These are phyloP conservation scores for Eragrostis tef DNA, from an alignment of 202 grass and related monocot species.

Conservation along the genomic window DNA sequence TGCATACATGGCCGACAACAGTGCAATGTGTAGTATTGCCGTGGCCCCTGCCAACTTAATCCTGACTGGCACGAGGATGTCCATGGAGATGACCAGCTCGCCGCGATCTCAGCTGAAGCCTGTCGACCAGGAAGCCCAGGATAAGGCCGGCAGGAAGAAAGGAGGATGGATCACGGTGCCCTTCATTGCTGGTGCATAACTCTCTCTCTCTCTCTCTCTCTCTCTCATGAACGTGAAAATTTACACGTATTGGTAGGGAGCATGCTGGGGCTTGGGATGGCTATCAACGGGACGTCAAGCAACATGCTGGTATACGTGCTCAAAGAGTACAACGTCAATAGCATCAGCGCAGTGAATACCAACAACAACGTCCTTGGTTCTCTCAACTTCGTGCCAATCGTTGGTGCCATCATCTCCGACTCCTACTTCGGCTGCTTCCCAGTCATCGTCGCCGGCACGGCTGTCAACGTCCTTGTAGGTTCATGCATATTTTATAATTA, in stretches of 20 bases:
- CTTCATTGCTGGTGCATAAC: conserved; percentile 53
- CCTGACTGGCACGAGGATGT: too few relatives aligned
- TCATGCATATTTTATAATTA: too few relatives aligned
- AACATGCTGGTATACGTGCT: conserved; percentile 64
- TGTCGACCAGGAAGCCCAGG: not conserved
- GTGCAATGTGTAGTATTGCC: too few relatives aligned
- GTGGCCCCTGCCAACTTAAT: not conserved
- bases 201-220: too few relatives aligned
- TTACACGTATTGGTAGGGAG: conserved; percentile 8
- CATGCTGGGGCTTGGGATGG: conserved; percentile 45
- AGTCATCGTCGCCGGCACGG: conserved; percentile 41
- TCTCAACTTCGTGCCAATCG: conserved; percentile 46
- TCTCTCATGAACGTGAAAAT: too few relatives aligned
- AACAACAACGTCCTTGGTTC: conserved; percentile 47
- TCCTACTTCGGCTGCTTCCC: conserved; percentile 66
- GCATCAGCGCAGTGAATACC: conserved; percentile 58
- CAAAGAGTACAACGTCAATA: conserved; percentile 62
- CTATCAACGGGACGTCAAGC: conserved; percentile 39
- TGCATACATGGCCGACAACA: too few relatives aligned
- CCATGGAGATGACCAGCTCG: not conserved
- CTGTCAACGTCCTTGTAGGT: conserved; percentile 48
- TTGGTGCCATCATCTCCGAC: conserved; percentile 58
- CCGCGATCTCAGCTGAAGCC: not conserved
- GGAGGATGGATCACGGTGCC: conserved; percentile 74
- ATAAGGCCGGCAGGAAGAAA: not conserved